Evolutionary conservation across 495 filamentous ascomycete species (phyloP).

Genomic region (Tirmania nivea): DNA sequence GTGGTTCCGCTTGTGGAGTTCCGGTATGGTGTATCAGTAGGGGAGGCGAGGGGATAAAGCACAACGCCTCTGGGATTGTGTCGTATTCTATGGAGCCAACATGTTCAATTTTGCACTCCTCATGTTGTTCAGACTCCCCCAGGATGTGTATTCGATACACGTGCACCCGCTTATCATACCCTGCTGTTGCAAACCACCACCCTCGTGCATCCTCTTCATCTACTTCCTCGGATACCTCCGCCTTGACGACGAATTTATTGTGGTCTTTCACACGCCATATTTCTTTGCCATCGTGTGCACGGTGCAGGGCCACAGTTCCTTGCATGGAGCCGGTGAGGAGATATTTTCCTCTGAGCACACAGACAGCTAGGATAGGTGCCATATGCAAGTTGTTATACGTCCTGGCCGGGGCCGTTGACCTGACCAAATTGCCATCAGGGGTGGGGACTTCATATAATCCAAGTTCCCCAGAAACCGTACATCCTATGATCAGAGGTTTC

Average conservation of each 20-base stretch:
- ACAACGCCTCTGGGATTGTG: too few relatives aligned
- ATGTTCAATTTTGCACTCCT: too few relatives aligned
- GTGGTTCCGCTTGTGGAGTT: slow-evolving; percentile 6
- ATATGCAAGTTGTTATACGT: too few relatives aligned
- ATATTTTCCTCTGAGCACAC: not conserved
- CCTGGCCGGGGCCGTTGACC: too few relatives aligned
- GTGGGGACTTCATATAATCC: too few relatives aligned
- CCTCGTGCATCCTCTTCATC: not conserved
- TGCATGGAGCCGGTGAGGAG: not conserved
- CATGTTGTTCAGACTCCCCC: not conserved
- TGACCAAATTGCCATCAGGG: too few relatives aligned
- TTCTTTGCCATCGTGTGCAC: not conserved
- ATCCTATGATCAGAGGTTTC: too few relatives aligned
- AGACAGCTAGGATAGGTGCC: too few relatives aligned
- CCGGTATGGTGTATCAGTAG: too few relatives aligned
- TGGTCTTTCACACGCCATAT: not conserved
- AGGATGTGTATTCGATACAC: not conserved
- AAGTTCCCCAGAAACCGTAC: too few relatives aligned
- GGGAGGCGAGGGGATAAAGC: too few relatives aligned
- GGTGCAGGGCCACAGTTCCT: not conserved
- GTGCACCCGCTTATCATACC: not conserved
- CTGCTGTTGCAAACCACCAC: not conserved
- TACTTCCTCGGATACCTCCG: not conserved
- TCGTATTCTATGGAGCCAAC: too few relatives aligned
- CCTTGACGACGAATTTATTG: not conserved